Base-by-base conservation (phyloP, 495 filamentous ascomycete genomes). In the Aspergillus conjunctus region DNA sequence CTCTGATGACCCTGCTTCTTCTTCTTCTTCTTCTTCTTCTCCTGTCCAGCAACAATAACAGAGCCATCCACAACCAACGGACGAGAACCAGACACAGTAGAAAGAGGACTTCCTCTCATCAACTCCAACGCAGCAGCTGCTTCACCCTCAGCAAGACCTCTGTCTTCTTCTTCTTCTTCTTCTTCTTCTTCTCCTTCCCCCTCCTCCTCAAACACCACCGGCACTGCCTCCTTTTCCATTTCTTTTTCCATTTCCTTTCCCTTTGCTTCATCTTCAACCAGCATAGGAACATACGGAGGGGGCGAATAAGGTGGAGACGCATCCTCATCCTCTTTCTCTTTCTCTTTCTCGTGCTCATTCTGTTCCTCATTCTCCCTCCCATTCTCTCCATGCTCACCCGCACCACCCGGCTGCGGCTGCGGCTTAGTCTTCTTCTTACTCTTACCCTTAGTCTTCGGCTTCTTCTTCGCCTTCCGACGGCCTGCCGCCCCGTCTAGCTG, bases 381-480 rank as follows among this genome's bases (percentile, higher is more conserved):
- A 48, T n/a, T 54, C 33, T 33, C 15, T 41, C 37, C 26, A 2
- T 26, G 26, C 26, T 26, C 26, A 26, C 26, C 2, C 5, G 26
- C 26, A 2, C 26, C 34, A 30, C 17, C 56, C 31, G 52, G 31
- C 33, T 64, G 45, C 32, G 52, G 48, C n/a, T 52, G 39, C 51
- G 65, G 58, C 37, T 68, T 57, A 1, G n/a, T 62, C 46, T 56
- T 67, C 56, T 60, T 69, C 11, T 12, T 59, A 44, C 65, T 65
- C 53, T 53, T 59, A 7, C 43, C 57, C 50, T 64, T 62, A 21
- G 37, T 44, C 34, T 60, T 62, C 21, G 37, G 43, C 34, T 60
- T 62, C 56, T 54, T 66, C 60, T 61, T 61, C 53, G 56, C 51
- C 59, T 62, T 62, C 17, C 39, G 33, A 32, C n/a, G 34, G 1